A percentile compares a stretch with the other conserved stretches of the same genome.
Evolutionary conservation across 1,139 yeast genomes (phyloP).

Genomic region (Wickerhamomyces sp.): DNA sequence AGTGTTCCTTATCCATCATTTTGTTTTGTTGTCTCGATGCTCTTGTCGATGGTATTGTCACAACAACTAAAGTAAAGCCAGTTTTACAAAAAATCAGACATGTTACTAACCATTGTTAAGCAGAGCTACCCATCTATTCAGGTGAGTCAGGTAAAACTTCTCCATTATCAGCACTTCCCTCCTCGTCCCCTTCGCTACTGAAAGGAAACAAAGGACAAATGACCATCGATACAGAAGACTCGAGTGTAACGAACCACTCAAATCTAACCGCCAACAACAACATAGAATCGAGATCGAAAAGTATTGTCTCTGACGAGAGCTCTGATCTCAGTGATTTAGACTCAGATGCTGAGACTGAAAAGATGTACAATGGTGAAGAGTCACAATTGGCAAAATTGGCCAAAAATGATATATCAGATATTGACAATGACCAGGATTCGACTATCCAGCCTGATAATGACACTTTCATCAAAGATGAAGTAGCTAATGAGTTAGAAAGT

Average conservation of each 20-base stretch:
- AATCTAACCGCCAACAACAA: neutral
- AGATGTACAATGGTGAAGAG: constrained; percentile 48
- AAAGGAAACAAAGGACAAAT: constrained; percentile 6
- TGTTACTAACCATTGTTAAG: neutral
- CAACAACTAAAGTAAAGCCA: neutral
- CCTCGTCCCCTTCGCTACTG: constrained; percentile 19
- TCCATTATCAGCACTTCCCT: constrained; percentile 21
- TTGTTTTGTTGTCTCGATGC: neutral
- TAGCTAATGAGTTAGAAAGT: constrained; percentile 13
- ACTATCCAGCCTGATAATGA: constrained; percentile 9
- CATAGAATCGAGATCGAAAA: constrained; percentile 6
- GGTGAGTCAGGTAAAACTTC: constrained; percentile 23
- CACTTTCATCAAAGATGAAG: constrained; percentile 20
- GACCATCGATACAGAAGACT: constrained; percentile 4
- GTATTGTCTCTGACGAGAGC: constrained; percentile 24
- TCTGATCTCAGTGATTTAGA: constrained; percentile 61
- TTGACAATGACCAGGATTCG: constrained; percentile 7
- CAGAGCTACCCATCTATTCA: neutral
- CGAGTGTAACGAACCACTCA: neutral
- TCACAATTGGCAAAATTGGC: constrained; percentile 39
- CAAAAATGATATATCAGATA: constrained; percentile 6
- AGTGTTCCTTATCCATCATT: constrained; percentile 2
- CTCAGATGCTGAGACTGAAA: constrained; percentile 79
- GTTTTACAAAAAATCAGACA: neutral
- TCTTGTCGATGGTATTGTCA: neutral